A percentile compares a stretch with the other conserved stretches of the same genome.
Evolutionary conservation across 2,329 filamentous ascomycete species (phyloP).

Genomic region (Pyrenophora graminea): DNA sequence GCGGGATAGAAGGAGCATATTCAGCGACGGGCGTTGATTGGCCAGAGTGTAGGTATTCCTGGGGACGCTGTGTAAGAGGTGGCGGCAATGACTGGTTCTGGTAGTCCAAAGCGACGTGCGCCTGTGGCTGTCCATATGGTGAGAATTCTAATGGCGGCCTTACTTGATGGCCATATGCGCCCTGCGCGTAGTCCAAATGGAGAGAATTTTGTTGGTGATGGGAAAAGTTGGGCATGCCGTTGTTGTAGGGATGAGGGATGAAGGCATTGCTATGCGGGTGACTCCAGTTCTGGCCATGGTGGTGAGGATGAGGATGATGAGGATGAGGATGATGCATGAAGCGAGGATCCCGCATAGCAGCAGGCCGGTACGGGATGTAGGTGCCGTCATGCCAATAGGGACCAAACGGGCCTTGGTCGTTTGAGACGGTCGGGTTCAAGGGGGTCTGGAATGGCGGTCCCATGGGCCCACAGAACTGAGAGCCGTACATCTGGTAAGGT

Average conservation of each 20-base stretch:
- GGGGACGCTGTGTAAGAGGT: conserved; percentile 28
- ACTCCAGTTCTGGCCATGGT: conserved; percentile 39
- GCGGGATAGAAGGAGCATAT: conserved; percentile 23
- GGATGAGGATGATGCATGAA: conserved; percentile 27
- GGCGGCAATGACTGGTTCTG: conserved; percentile 28
- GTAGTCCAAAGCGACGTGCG: conserved; percentile 33
- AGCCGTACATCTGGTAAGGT: conserved; percentile 55
- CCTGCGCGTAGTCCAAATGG: conserved; percentile 32
- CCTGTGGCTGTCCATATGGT: conserved; percentile 31
- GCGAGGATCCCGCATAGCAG: conserved; percentile 47
- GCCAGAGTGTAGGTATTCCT: conserved; percentile 36
- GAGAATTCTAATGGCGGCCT: conserved; percentile 32
- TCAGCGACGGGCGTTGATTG: conserved; percentile 37
- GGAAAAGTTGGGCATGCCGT: conserved; percentile 28
- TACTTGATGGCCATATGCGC: conserved; percentile 27
- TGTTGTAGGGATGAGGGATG: conserved; percentile 33
- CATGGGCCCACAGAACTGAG: conserved; percentile 38
- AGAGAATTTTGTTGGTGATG: conserved; percentile 34
- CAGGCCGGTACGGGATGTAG: conserved; percentile 47
- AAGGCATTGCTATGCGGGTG: conserved; percentile 37
- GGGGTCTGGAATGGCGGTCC: conserved; percentile 42
- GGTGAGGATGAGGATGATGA: no score
- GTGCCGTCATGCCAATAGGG: conserved; percentile 50
- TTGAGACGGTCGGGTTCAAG: conserved; percentile 47
- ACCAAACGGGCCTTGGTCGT: conserved; percentile 47